Percentiles rank a stretch among this genome's conserved stretches.
These are phyloP conservation scores for Fusarium foetens DNA, from an alignment of 2,329 filamentous ascomycete species.

Conservation along the genomic window DNA sequence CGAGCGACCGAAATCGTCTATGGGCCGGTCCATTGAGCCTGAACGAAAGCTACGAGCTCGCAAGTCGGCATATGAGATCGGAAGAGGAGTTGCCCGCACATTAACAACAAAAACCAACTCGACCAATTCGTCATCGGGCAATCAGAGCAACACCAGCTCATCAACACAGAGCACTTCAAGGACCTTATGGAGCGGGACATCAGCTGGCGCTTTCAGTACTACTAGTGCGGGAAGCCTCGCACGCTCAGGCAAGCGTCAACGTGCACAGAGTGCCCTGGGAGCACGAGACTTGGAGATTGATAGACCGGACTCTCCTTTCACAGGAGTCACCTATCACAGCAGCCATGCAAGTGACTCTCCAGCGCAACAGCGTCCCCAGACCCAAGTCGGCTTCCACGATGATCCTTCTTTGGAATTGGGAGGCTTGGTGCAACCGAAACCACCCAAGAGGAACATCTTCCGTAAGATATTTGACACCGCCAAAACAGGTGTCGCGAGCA, in stretches of 20 bases:
- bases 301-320: constrained; percentile 72
- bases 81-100: constrained; percentile 76
- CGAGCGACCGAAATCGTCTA: constrained; percentile 68
- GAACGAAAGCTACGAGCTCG: constrained; percentile 67
- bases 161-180: constrained; percentile 82
- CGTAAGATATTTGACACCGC: constrained; percentile 95
- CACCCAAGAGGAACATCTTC: constrained; percentile 89
- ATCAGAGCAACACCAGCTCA: constrained; percentile 76
- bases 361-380: constrained; percentile 67
- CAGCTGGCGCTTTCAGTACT: constrained; percentile 89
- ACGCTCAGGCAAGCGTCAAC: constrained; percentile 72
- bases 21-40: constrained; percentile 55
- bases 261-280: constrained; percentile 73
- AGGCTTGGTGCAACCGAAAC: constrained; percentile 79
- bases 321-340: constrained; percentile 88
- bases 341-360: constrained; percentile 75
- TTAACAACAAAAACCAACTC: constrained; percentile 89
- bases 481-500: constrained; percentile 91
- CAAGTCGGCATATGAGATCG: constrained; percentile 83
- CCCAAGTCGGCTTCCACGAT: constrained; percentile 72
- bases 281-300: constrained; percentile 65
- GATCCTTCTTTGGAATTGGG: constrained; percentile 78
- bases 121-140: constrained; percentile 79
- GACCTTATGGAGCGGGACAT: constrained; percentile 93
- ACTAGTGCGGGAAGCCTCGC: constrained; percentile 96